Conservation (phyloP, 768 basidiomycete genomes). For the Trametes cinnabarina region DNA sequence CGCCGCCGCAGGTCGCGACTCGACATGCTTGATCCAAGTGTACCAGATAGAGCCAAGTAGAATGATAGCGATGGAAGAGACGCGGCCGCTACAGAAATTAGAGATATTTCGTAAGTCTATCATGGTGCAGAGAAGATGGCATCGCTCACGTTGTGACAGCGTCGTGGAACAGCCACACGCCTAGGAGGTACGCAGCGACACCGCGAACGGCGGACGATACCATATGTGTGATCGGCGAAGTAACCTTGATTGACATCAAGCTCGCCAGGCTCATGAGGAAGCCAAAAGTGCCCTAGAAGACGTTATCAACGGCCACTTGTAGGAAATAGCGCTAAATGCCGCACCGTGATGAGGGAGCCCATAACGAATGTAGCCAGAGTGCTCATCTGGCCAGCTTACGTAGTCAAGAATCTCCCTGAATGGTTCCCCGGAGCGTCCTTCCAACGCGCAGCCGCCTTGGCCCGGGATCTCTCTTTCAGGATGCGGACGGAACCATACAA, state of each 20-base stretch:
- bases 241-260: slow-evolving; percentile 92
- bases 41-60: slow-evolving; percentile 81
- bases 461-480: neutral
- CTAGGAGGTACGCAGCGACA: slow-evolving; percentile 85
- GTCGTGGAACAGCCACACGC: slow-evolving; percentile 78
- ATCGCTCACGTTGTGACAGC: slow-evolving; percentile 68
- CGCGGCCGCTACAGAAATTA: slow-evolving; percentile 85
- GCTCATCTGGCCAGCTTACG: slow-evolving; percentile 35
- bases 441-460: slow-evolving; percentile 2
- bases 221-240: slow-evolving; percentile 98
- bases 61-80: slow-evolving; percentile 76
- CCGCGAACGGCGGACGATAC: slow-evolving; percentile 93
- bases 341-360: slow-evolving; percentile 79
- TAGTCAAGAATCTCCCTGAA: slow-evolving; percentile 11
- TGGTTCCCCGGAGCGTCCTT: slow-evolving; percentile 23
- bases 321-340: slow-evolving; percentile 23
- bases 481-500: neutral
- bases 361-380: slow-evolving; percentile 65
- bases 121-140: neutral
- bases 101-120: slow-evolving; percentile 5
- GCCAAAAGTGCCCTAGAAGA: slow-evolving; percentile 70
- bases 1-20: slow-evolving; percentile 48
- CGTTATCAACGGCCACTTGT: too few relatives aligned
- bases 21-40: slow-evolving; percentile 83
- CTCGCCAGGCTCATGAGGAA: slow-evolving; percentile 96